Conservation (phyloP, 2,329 filamentous ascomycete species). For the Herpotrichia juniperi region DNA sequence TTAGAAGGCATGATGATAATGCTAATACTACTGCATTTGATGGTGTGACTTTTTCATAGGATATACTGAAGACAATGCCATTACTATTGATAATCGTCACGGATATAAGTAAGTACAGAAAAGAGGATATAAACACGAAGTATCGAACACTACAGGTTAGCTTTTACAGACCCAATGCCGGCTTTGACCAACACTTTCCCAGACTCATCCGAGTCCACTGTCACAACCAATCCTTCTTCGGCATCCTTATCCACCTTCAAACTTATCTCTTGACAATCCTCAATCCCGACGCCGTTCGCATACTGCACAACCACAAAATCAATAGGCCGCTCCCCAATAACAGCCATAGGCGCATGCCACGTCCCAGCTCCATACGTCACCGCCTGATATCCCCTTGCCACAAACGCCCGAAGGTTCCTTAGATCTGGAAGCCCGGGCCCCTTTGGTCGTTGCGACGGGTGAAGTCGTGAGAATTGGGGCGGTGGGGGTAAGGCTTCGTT, state of each 20-base stretch:
- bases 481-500: constrained; percentile 53
- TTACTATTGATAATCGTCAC: neutral
- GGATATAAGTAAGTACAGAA: too few species aligned
- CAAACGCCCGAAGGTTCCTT: constrained; percentile 72
- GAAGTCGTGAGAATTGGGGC: constrained; percentile 31
- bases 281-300: constrained; percentile 77
- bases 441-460: constrained; percentile 47
- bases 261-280: constrained; percentile 86
- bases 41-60: too few species aligned
- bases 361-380: constrained; percentile 92
- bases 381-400: constrained; percentile 78
- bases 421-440: constrained; percentile 74
- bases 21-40: too few species aligned
- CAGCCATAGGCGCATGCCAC: constrained; percentile 97
- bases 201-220: constrained; percentile 37
- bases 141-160: constrained; percentile 39
- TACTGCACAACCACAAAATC: constrained; percentile 88
- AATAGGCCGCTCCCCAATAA: constrained; percentile 71
- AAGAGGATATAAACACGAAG: too few species aligned
- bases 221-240: constrained; percentile 42
- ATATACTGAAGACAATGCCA: too few species aligned
- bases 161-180: constrained; percentile 37
- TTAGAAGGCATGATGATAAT: too few species aligned
- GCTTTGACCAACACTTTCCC: constrained; percentile 44
- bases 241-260: constrained; percentile 39